Percentiles rank a stretch among this genome's conserved stretches.
phyloP scores from a whole-genome alignment of 2,329 filamentous ascomycete species.

The Penicillium frequentans region DNA sequence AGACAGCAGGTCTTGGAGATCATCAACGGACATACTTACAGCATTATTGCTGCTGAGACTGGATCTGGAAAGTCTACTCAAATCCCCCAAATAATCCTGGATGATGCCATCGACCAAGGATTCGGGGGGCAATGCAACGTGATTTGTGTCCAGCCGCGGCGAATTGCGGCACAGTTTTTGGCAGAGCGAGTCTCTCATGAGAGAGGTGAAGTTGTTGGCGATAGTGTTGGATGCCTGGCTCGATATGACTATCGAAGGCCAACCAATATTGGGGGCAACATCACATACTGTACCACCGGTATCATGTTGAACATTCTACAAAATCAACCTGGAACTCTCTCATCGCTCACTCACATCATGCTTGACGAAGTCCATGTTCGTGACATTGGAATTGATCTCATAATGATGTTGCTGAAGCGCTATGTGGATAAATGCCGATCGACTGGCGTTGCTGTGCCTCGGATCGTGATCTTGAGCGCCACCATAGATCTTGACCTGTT shows the following conservation, averaged over 20 bases:
- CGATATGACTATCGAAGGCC: slow-evolving; percentile 43
- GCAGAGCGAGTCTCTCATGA: slow-evolving; percentile 50
- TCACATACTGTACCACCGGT: slow-evolving; percentile 54
- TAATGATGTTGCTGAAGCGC: slow-evolving; percentile 48
- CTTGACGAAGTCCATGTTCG: slow-evolving; percentile 56
- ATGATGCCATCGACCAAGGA: slow-evolving; percentile 44
- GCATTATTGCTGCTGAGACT: slow-evolving; percentile 48
- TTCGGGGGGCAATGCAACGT: slow-evolving; percentile 48
- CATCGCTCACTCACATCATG: slow-evolving; percentile 48
- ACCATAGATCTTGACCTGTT: slow-evolving; percentile 49
- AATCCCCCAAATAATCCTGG: slow-evolving; percentile 55
- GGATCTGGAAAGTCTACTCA: slow-evolving; percentile 52
- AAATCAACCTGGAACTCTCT: slow-evolving; percentile 36
- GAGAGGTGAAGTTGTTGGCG: slow-evolving; percentile 41
- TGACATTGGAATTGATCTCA: slow-evolving; percentile 47
- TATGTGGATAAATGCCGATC: slow-evolving; percentile 36
- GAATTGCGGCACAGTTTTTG: slow-evolving; percentile 50
- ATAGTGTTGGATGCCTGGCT: slow-evolving; percentile 50
- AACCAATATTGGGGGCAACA: slow-evolving; percentile 32
- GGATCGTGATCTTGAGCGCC: slow-evolving; percentile 52
- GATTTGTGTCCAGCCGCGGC: slow-evolving; percentile 52
- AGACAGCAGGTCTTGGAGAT: slow-evolving; percentile 37
- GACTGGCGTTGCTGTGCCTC: slow-evolving; percentile 38
- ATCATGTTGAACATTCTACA: slow-evolving; percentile 49
- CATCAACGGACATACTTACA: slow-evolving; percentile 43